Base-by-base conservation (phyloP, 805 yeast species). In the Yarrowia sp. region DNA sequence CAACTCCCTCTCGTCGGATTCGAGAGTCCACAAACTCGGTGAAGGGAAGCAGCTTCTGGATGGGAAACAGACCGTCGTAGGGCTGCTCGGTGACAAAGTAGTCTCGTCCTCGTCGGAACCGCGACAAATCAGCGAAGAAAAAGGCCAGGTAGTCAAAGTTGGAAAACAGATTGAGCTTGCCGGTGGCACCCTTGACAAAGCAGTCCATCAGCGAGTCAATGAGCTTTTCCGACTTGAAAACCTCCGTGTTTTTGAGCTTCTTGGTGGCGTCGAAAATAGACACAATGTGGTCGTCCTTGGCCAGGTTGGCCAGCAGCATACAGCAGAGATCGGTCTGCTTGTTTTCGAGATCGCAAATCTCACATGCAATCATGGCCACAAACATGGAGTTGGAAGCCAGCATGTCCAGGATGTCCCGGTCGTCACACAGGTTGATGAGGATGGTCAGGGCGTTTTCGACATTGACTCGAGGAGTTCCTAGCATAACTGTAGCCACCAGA, bases 1-100 rank as follows among this genome's bases (percentile, higher is more conserved):
- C 96, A 40, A 90, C 92, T 72, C 97, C 98, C 73, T 89, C 92
- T 76, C 98, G 83, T 77, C 98, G 85, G 26, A 85, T 84, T 70
- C 84, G 85, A 14, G 90, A 81, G 69, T 86, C 88, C 26, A 21
- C 30, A 71, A 86, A 84, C 72, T 90, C 92, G 4, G 97, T 88
- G 76, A 91, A 92, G 0, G 86, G 95, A 66, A 90, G 79, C 28
- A 92, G 76, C 73, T 90, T 90, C n/a, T 92, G 85, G 22, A 91
- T 76, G 36, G 97, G 97, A 17, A 89, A 86, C 19, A 89, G 87
- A 19, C 76, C 79, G 72, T 91, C 97, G 72, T 90, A 90, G 4
- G 73, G 80, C 76, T 89, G 96, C 69, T 81, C 80, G 1, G 87
- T 82, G 49, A 87, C 83, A 71, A 92, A 90, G 75, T 91, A 92